Evolutionary conservation across 345 rosid species (phyloP).

Genomic region (Reutealis trisperma): DNA sequence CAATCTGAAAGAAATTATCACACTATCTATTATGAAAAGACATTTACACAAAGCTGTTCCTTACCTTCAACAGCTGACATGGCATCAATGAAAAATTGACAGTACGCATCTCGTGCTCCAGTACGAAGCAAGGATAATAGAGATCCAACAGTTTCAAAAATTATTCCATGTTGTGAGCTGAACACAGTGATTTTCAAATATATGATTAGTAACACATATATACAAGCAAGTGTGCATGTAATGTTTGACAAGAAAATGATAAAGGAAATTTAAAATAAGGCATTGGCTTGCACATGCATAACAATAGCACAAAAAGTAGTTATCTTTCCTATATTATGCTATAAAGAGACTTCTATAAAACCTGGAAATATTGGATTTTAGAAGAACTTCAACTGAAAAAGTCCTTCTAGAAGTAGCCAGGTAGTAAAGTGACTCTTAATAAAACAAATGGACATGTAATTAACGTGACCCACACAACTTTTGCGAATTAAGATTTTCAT

Average conservation of each 20-base stretch:
- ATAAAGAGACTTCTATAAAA: not conserved
- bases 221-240: not conserved
- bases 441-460: too few species aligned
- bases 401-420: not conserved
- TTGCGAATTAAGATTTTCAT: not conserved
- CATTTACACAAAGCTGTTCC: not conserved
- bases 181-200: conserved; percentile 9
- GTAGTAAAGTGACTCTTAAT: too few species aligned
- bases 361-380: not conserved
- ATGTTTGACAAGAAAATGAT: not conserved
- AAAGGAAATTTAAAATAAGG: not conserved
- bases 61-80: conserved; percentile 75
- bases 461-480: not conserved
- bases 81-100: conserved; percentile 71
- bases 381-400: not conserved
- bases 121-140: conserved; percentile 81
- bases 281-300: not conserved
- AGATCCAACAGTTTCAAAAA: conserved; percentile 83
- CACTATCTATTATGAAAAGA: not conserved
- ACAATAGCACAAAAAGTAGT: too few species aligned
- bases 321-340: not conserved
- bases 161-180: conserved; percentile 69
- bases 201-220: not conserved
- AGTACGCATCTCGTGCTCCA: conserved; percentile 71
- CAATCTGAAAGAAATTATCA: conserved; percentile 7